Evolutionary conservation across 768 basidiomycete genomes (phyloP).

Genomic region (Calocera cornea): DNA sequence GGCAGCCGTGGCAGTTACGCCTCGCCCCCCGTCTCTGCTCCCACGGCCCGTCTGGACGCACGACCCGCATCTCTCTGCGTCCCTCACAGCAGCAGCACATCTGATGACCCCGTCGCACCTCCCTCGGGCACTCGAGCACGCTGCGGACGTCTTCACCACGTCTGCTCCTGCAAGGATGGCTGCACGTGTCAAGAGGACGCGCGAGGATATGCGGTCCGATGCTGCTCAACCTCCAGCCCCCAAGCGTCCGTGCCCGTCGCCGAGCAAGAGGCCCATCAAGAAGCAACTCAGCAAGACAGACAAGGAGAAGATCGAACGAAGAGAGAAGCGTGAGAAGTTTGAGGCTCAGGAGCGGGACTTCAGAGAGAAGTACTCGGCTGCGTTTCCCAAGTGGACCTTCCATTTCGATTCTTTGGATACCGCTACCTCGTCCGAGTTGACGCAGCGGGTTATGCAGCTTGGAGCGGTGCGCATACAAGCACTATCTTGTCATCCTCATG

Average conservation of each 20-base stretch:
- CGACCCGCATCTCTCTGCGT: not conserved
- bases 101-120: not conserved
- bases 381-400: slow-evolving; percentile 74
- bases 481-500: not conserved
- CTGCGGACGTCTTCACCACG: not conserved
- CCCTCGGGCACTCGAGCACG: not conserved
- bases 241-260: not conserved
- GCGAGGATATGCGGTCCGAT: not conserved
- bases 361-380: slow-evolving; percentile 66
- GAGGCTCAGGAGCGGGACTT: slow-evolving; percentile 43
- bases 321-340: slow-evolving; percentile 12
- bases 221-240: not conserved
- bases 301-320: not conserved
- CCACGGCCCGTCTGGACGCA: slow-evolving; percentile 2
- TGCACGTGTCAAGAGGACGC: not conserved
- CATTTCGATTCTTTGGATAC: slow-evolving; percentile 59
- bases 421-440: slow-evolving; percentile 32
- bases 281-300: not conserved
- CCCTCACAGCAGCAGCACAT: not conserved
- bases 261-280: not conserved
- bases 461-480: slow-evolving; percentile 49
- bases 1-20: slow-evolving; percentile 3
- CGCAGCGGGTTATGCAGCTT: slow-evolving; percentile 46
- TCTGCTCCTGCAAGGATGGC: not conserved
- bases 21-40: not conserved